phyloP scores from a whole-genome alignment of 768 basidiomycete genomes.

The Tulasnella sp. region DNA sequence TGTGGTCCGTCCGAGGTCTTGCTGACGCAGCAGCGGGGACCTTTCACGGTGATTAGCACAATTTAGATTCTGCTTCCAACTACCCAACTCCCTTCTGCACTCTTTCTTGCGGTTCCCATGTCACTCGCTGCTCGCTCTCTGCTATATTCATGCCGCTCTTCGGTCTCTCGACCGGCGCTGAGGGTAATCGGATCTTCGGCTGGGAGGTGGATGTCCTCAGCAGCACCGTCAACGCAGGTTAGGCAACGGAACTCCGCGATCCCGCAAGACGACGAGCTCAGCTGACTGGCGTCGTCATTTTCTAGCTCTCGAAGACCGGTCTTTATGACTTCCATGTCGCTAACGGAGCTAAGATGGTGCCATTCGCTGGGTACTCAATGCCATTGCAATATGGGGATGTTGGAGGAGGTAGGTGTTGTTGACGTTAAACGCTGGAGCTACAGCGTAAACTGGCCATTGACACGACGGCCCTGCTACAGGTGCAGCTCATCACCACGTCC shows the following conservation, averaged over 20 bases:
- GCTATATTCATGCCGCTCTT: neutral
- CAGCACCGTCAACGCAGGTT: neutral
- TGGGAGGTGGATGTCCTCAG: neutral
- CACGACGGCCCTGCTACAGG: slow-evolving; percentile 40
- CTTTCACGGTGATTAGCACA: neutral
- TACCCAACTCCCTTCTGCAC: neutral
- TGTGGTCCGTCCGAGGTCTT: neutral
- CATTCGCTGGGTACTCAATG: slow-evolving; percentile 94
- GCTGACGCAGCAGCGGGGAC: neutral
- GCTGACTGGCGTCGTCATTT: neutral
- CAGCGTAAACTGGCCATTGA: slow-evolving; percentile 12
- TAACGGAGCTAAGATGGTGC: slow-evolving; percentile 87
- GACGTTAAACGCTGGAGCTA: slow-evolving; percentile 15
- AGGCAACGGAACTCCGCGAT: neutral
- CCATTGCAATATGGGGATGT: slow-evolving; percentile 77
- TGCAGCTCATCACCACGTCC: slow-evolving; percentile 83
- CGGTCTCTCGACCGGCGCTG: neutral
- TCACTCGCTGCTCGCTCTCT: neutral
- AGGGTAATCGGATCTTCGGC: neutral
- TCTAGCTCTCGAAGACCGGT: slow-evolving; percentile 53
- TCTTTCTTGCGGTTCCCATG: neutral
- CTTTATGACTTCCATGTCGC: slow-evolving; percentile 84
- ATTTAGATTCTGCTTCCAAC: neutral
- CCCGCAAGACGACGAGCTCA: neutral
- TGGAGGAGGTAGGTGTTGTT: slow-evolving; percentile 57